Conservation (phyloP, 805 yeast species). For the Candida pini region DNA sequence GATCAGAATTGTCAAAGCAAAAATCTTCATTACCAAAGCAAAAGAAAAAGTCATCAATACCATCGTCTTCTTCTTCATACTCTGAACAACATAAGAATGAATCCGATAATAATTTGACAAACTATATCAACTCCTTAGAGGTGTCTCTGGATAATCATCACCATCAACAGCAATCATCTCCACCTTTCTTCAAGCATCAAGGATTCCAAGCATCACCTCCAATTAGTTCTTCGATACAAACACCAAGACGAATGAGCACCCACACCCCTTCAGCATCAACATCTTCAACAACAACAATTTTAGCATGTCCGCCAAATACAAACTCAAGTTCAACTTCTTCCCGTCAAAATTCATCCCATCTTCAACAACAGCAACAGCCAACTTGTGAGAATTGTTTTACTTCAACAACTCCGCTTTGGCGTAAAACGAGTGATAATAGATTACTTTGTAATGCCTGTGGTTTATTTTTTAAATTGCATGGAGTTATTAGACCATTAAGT, state of each 20-base stretch:
- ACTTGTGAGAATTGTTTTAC: conserved; percentile 87
- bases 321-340: conserved; percentile 4
- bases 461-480: conserved; percentile 80
- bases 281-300: not conserved
- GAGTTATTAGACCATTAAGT: conserved; percentile 36
- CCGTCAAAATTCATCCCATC: conserved; percentile 6
- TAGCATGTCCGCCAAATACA: too few relatives aligned
- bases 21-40: not conserved
- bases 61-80: conserved; percentile 2
- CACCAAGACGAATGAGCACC: not conserved
- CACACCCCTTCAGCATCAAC: conserved; percentile 3
- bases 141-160: conserved; percentile 24
- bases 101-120: conserved; percentile 21
- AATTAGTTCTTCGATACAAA: conserved; percentile 7
- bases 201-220: not conserved
- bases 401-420: conserved; percentile 90
- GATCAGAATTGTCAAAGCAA: not conserved
- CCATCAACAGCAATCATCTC: conserved; percentile 7
- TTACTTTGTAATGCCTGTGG: conserved; percentile 95
- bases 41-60: not conserved
- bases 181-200: not conserved
- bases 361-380: too few relatives aligned
- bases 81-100: conserved; percentile 1
- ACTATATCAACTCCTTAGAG: conserved; percentile 29
- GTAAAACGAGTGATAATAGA: conserved; percentile 73